A percentile compares a stretch with the other conserved stretches of the same genome.
Conservation (phyloP, 2,329 filamentous ascomycete genomes). For the Lachnellula arida region DNA sequence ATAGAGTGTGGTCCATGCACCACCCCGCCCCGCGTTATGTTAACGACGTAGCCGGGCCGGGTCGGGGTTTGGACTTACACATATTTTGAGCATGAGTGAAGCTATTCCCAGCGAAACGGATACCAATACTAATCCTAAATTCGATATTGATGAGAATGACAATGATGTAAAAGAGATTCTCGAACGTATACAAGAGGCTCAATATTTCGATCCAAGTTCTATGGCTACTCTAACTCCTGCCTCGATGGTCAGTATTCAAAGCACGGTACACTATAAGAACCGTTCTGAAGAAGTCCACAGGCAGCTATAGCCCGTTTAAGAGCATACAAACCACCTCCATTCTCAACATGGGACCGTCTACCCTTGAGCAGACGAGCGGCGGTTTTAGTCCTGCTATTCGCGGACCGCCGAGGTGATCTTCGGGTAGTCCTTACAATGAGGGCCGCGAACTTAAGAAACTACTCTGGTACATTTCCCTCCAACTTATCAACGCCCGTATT, state of each 20-base stretch:
- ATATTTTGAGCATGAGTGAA: neutral
- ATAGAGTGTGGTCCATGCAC: too few species aligned
- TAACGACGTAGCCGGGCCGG: too few species aligned
- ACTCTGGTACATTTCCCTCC: slow-evolving; percentile 52
- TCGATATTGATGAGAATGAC: slow-evolving; percentile 22
- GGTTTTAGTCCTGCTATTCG: slow-evolving; percentile 83
- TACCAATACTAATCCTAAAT: neutral
- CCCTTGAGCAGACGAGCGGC: slow-evolving; percentile 70
- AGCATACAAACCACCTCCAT: slow-evolving; percentile 55
- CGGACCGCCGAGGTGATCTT: slow-evolving; percentile 75
- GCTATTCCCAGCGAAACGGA: neutral
- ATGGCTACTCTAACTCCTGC: slow-evolving; percentile 31
- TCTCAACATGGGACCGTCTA: slow-evolving; percentile 57
- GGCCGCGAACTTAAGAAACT: slow-evolving; percentile 57
- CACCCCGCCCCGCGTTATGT: too few species aligned
- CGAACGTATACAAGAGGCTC: slow-evolving; percentile 28
- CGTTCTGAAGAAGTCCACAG: slow-evolving; percentile 9
- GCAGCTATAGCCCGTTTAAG: slow-evolving; percentile 51
- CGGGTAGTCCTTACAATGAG: slow-evolving; percentile 67
- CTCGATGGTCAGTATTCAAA: slow-evolving; percentile 26
- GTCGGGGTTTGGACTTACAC: neutral
- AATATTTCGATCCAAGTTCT: slow-evolving; percentile 30
- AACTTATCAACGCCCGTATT: neutral
- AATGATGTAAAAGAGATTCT: slow-evolving; percentile 26
- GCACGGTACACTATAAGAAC: neutral